phyloP scores from a whole-genome alignment of 345 rosid genomes.

The Diplotaxis tenuifolia region DNA sequence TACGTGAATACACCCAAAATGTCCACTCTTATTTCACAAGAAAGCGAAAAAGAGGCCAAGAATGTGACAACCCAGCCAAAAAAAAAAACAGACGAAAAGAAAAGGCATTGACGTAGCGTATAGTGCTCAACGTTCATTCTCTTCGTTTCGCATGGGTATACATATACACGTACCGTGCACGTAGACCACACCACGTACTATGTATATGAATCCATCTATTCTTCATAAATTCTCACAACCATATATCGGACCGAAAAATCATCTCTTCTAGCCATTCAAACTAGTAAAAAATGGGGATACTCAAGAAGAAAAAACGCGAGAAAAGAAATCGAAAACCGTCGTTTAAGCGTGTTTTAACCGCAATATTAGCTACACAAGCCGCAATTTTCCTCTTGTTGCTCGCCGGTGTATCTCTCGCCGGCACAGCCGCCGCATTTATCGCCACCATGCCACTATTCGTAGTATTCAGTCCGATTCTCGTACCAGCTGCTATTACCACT shows the following conservation, averaged over 20 bases:
- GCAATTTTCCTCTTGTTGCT: constrained; percentile 64
- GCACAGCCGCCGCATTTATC: constrained; percentile 56
- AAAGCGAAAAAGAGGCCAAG: constrained; percentile 6
- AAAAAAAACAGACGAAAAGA: background rate
- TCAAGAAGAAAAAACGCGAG: constrained; percentile 7
- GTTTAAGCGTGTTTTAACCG: background rate
- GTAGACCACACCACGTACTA: constrained; percentile 10
- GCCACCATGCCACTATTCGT: constrained; percentile 64
- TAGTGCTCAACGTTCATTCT: constrained; percentile 17
- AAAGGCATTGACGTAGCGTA: constrained; percentile 17
- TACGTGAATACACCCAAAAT: background rate
- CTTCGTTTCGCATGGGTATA: constrained; percentile 22
- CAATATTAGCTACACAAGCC: constrained; percentile 42
- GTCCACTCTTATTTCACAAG: background rate
- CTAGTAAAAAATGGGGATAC: background rate
- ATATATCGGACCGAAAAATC: background rate
- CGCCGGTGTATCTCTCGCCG: constrained; percentile 59
- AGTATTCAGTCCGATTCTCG: constrained; percentile 72
- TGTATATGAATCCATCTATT: constrained; percentile 3
- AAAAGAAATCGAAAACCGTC: background rate
- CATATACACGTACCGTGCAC: constrained; percentile 27
- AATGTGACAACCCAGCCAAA: constrained; percentile 14
- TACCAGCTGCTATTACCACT: constrained; percentile 58
- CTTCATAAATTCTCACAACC: constrained; percentile 7
- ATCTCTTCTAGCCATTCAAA: background rate